These are phyloP conservation scores for Vararia minispora DNA, from an alignment of 768 basidiomycete genomes.

Conservation along the genomic window DNA sequence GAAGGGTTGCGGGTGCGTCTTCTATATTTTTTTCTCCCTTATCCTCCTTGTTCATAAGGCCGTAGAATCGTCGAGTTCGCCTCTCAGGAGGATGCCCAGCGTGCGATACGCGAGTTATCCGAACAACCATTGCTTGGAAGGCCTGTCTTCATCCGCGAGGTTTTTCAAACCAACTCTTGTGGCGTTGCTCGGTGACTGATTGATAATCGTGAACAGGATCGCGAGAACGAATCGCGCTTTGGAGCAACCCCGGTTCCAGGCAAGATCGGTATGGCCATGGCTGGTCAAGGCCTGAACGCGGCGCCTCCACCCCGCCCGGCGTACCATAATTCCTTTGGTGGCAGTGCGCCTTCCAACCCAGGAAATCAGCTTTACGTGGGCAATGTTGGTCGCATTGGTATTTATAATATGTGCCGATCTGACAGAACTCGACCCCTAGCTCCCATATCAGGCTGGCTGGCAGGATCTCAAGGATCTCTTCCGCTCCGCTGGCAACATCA, in stretches of 20 bases:
- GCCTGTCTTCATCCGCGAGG: constrained; percentile 95
- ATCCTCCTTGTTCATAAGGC: constrained; percentile 8
- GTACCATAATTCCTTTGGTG: constrained; percentile 62
- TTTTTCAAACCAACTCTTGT: constrained; percentile 22
- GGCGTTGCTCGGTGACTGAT: too few species aligned
- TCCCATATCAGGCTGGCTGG: constrained; percentile 98
- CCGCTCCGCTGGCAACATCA: constrained; percentile 89
- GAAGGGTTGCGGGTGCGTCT: constrained; percentile 95
- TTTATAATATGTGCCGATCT: not conserved
- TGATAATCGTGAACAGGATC: constrained; percentile 53
- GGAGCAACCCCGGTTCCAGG: constrained; percentile 93
- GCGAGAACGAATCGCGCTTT: constrained; percentile 92
- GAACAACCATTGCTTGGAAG: constrained; percentile 87
- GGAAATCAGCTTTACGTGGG: constrained; percentile 91
- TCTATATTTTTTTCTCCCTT: not conserved
- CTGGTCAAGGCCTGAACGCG: constrained; percentile 75
- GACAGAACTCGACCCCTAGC: constrained; percentile 29
- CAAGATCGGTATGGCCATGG: constrained; percentile 93
- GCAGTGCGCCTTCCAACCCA: constrained; percentile 51
- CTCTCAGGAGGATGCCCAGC: constrained; percentile 80
- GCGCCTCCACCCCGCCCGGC: constrained; percentile 76
- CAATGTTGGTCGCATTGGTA: constrained; percentile 43
- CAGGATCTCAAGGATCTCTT: constrained; percentile 97
- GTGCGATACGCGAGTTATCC: constrained; percentile 82
- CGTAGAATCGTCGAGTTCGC: constrained; percentile 90